Base-by-base conservation (phyloP, 2,329 filamentous ascomycete genomes). In the Cladosporium sp. region DNA sequence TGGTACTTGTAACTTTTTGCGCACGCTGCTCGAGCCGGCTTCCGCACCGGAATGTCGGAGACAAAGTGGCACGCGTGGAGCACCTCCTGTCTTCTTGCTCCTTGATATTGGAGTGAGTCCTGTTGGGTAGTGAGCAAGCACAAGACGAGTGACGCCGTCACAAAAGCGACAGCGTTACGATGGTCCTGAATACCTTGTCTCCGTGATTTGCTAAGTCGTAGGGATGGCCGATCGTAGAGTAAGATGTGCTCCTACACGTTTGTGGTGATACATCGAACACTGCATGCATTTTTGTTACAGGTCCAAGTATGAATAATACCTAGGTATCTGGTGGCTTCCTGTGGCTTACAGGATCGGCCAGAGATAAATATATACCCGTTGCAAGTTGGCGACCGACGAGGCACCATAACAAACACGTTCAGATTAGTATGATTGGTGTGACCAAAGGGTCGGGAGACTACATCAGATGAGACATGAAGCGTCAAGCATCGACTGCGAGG, bases 401-500 rank as follows among this genome's bases (percentile, higher is more conserved):
- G 40, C 21, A 21, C 21, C 40, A 46, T 21, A 46, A 46, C 40
- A 10, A 21, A 46, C n/a, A 23, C n/a, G 40, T 46, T 2, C 37
- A 31, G 4, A 11, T 1, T 5, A 46, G 40, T 35, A 46, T 21
- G 14, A 46, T 21, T 46, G 40, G 18, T 46, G 40, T 46, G n/a
- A 46, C 40, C 40, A 46, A 46, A 12, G 8, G n/a, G 40, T 46
- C 40, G 40, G 40, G 40, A 46, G 40, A 46, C 40, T 46, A 46
- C 40, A 46, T 46, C 40, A 46, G 40, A 46, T 46, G 52, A 55
- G 52, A 55, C 52, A 55, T 33, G 52, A 55, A 55, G 28, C 26
- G 52, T 55, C 28, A 29, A 33, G 28, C 28, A 55, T 33, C 49
- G 18, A 28, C 50, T n/a, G 50, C 33, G 40, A 55, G 52, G 52